These are phyloP conservation scores for Coprinopsis sp. DNA, from an alignment of 768 basidiomycete species.

Conservation along the genomic window DNA sequence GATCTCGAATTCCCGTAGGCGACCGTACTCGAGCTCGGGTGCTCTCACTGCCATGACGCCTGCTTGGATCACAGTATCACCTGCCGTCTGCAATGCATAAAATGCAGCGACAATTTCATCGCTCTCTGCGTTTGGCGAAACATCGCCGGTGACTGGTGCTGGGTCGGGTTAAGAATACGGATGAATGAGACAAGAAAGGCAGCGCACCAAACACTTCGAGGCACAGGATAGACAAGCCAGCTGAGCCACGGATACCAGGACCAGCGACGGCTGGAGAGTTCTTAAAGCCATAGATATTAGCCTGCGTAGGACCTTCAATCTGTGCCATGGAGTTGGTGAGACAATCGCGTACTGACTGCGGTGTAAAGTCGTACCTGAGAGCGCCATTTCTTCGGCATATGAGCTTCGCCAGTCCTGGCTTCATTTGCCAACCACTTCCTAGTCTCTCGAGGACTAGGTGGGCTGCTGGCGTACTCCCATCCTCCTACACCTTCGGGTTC, in stretches of 20 bases:
- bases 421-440: constrained; percentile 36
- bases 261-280: constrained; percentile 37
- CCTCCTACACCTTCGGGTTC: constrained; percentile 41
- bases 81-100: constrained; percentile 61
- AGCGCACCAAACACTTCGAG: constrained; percentile 80
- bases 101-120: constrained; percentile 69
- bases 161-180: not conserved
- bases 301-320: constrained; percentile 75
- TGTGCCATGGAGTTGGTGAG: constrained; percentile 15
- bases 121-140: constrained; percentile 59
- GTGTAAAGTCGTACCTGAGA: constrained; percentile 46
- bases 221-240: constrained; percentile 74
- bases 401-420: not conserved
- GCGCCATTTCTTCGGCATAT: constrained; percentile 16
- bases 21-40: constrained; percentile 31
- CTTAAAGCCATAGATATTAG: constrained; percentile 63
- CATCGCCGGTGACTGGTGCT: constrained; percentile 59
- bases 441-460: constrained; percentile 58
- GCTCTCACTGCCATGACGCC: constrained; percentile 55
- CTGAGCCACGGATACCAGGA: constrained; percentile 45
- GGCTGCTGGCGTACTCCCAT: constrained; percentile 77
- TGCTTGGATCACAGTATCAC: constrained; percentile 30
- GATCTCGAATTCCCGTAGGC: constrained; percentile 40
- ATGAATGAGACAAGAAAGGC: not conserved
- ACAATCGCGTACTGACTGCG: not conserved